phyloP scores from a whole-genome alignment of 2,329 filamentous ascomycete species.

The Monosporascus sp. region DNA sequence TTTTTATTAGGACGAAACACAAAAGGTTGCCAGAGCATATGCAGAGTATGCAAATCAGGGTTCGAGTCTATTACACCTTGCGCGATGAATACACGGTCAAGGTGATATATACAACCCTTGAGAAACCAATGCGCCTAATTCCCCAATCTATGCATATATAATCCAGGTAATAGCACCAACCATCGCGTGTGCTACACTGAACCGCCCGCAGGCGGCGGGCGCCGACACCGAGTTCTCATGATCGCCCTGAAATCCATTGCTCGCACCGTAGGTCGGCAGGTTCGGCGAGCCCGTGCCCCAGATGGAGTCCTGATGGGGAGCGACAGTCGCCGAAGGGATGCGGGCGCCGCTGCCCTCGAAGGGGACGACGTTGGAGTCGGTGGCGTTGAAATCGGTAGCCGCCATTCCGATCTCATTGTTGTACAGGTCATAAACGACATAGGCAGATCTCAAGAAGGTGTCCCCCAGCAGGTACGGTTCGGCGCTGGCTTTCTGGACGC shows the following conservation, averaged over 20 bases:
- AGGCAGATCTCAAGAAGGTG: slow-evolving; percentile 54
- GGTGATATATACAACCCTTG: too few relatives aligned
- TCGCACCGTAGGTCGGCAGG: slow-evolving; percentile 30
- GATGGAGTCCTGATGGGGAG: slow-evolving; percentile 30
- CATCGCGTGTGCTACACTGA: slow-evolving; percentile 6
- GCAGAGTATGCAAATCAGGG: too few relatives aligned
- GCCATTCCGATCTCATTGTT: slow-evolving; percentile 54
- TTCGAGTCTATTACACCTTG: too few relatives aligned
- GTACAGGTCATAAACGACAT: slow-evolving; percentile 54
- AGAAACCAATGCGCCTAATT: too few relatives aligned
- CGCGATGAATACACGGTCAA: too few relatives aligned
- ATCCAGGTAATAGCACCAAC: too few relatives aligned
- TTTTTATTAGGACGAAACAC: too few relatives aligned
- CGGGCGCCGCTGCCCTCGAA: slow-evolving; percentile 44
- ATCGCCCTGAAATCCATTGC: slow-evolving; percentile 28
- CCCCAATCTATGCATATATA: too few relatives aligned
- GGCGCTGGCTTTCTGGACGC: slow-evolving; percentile 45
- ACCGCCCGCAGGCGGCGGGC: slow-evolving; percentile 15
- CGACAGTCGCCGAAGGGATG: slow-evolving; percentile 46
- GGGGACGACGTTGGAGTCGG: slow-evolving; percentile 41
- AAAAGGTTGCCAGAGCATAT: too few relatives aligned
- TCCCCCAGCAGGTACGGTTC: slow-evolving; percentile 48
- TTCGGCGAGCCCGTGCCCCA: slow-evolving; percentile 13
- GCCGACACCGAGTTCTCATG: slow-evolving; percentile 10
- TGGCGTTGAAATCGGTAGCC: slow-evolving; percentile 50